Base-by-base conservation (phyloP, 495 filamentous ascomycete species). In the Pyronema domesticum region DNA sequence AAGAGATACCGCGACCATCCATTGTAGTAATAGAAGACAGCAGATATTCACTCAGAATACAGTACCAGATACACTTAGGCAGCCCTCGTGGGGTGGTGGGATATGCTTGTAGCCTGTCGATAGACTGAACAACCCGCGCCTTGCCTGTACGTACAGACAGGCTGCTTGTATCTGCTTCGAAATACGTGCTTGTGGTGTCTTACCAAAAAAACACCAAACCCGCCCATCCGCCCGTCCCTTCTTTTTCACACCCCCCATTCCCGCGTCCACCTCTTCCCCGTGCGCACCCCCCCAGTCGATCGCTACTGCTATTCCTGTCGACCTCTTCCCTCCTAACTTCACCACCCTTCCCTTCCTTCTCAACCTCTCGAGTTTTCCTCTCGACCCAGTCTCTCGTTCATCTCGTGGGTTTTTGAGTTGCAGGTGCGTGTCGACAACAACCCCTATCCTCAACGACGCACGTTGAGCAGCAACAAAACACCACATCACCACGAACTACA, bases 201-300 rank as follows among this genome's bases (percentile, higher is more conserved):
- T 30, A 30, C 23, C 23, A 30, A 30, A 30, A 30, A 30, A 30
- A 30, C 23, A 30, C 23, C 45, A 14, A 47, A 11, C 45, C 11
- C 39, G 39, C 39, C 39, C 39, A 30, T 30, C 62, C 66, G 61
- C 60, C 65, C 58, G 58, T 59, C 66, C 63, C 59, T 48, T 33
- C 48, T 55, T 54, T 58, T 43, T 57, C 40, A 42, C 56, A 47
- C 60, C 62, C 50, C 54, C 30, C 45, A 23, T 51, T 51, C 57
- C 34, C 46, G 30, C 40, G 39, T 30, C 57, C 14, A 36, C 42
- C 50, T 37, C 15, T 23, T 42, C 50, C 36, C 36, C 19, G 8
- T 30, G 30, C 15, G 11, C 35, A 34, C 15, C 50, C 50, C 40
- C 19, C 37, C 42, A 14, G 51, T 46, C 30, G 30, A 33, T 33